A percentile compares a stretch with the other conserved stretches of the same genome.
These are phyloP conservation scores for Rosellinia necatrix DNA, from an alignment of 2,329 filamentous ascomycete genomes.

Conservation along the genomic window DNA sequence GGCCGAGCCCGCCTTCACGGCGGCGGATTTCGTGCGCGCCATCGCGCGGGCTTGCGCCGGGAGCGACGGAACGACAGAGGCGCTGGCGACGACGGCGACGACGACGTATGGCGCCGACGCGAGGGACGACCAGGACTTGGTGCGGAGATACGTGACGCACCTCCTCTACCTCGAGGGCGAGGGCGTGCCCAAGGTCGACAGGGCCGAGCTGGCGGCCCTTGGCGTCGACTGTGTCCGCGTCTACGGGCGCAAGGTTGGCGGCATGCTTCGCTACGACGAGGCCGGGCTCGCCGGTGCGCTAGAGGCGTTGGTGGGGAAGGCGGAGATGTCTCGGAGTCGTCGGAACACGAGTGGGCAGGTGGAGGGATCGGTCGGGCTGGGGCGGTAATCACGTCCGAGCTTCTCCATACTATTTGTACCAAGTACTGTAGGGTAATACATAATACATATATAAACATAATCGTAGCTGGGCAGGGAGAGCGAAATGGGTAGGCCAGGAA, in stretches of 20 bases:
- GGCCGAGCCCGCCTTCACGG: conserved; percentile 65
- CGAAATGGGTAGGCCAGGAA: no score
- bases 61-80: conserved; percentile 60
- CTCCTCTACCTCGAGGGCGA: conserved; percentile 77
- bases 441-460: no score
- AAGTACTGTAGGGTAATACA: no score
- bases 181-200: conserved; percentile 72
- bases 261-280: conserved; percentile 72
- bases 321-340: conserved; percentile 48
- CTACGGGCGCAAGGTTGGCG: conserved; percentile 67
- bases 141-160: conserved; percentile 78
- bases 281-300: conserved; percentile 75
- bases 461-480: no score
- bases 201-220: conserved; percentile 61
- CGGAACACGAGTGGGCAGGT: conserved; percentile 48
- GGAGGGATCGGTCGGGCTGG: not conserved
- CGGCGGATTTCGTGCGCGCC: conserved; percentile 79
- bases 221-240: conserved; percentile 80
- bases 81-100: not conserved
- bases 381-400: no score
- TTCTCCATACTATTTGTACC: no score
- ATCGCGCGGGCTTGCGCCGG: conserved; percentile 76
- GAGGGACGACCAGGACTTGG: conserved; percentile 30
- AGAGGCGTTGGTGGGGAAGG: conserved; percentile 73
- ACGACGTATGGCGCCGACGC: not conserved